These are phyloP conservation scores for Starmerella lactis-condensi DNA, from an alignment of 805 yeast species.

Conservation along the genomic window DNA sequence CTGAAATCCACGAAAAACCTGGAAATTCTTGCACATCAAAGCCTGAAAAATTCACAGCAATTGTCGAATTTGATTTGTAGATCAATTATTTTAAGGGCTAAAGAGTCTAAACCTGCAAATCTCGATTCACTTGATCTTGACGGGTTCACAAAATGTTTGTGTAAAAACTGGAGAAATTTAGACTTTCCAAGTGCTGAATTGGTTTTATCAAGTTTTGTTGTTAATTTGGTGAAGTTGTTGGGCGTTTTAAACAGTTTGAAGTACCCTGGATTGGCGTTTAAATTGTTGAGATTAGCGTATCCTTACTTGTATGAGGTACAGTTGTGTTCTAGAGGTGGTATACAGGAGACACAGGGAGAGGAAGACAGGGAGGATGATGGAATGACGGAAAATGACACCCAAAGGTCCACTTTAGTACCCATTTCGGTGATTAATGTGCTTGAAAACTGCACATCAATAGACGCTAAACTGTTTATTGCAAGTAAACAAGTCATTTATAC, in stretches of 20 bases:
- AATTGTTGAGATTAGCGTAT: conserved; percentile 2
- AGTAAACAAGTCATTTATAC: conserved; percentile 5
- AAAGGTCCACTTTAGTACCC: background rate
- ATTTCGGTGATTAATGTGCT: background rate
- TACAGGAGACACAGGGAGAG: too few relatives aligned
- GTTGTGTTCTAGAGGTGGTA: too few relatives aligned
- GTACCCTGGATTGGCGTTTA: conserved; percentile 7
- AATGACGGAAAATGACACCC: background rate
- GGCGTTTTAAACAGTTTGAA: conserved; percentile 1
- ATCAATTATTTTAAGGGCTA: conserved; percentile 4
- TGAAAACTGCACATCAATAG: background rate
- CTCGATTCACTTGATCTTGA: background rate
- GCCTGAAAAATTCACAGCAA: conserved; percentile 3
- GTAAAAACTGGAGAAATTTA: conserved; percentile 1
- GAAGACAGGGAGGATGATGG: too few relatives aligned
- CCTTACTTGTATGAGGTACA: background rate
- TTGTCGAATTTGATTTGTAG: conserved; percentile 7
- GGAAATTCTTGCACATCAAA: conserved; percentile 2
- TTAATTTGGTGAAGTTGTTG: conserved; percentile 5
- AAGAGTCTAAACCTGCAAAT: background rate
- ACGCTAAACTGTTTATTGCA: conserved; percentile 8
- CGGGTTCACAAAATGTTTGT: conserved; percentile 1
- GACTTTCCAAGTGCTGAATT: conserved; percentile 11
- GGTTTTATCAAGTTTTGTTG: conserved; percentile 5
- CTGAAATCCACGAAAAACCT: conserved; percentile 1